These are phyloP conservation scores for Sphaerulina musiva DNA, from an alignment of 2,329 filamentous ascomycete genomes.

Conservation along the genomic window DNA sequence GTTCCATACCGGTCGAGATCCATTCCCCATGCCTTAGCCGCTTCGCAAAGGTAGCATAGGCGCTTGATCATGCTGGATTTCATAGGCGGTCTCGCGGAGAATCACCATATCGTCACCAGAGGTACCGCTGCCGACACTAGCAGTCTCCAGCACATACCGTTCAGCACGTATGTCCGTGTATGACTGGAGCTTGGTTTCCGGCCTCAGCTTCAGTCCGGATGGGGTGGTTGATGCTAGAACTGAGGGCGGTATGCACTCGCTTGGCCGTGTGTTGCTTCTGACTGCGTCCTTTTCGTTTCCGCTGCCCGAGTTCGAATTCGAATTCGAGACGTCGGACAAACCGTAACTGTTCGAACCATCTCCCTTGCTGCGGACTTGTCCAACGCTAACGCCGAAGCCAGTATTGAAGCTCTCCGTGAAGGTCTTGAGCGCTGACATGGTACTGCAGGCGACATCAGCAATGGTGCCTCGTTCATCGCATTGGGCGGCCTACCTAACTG, in stretches of 20 bases:
- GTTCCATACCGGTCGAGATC: no score
- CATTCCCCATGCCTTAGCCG: no score
- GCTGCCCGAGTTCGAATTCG: constrained; percentile 16
- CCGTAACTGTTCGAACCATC: constrained; percentile 25
- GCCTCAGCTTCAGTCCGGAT: constrained; percentile 17
- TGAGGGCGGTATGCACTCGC: neutral
- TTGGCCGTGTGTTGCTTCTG: neutral
- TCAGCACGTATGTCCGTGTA: constrained; percentile 17
- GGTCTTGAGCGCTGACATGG: constrained; percentile 38
- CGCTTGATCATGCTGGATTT: constrained; percentile 23
- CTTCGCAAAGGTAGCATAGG: constrained; percentile 17
- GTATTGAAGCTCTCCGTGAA: constrained; percentile 40
- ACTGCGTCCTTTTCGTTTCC: constrained; percentile 14
- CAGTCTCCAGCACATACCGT: constrained; percentile 1
- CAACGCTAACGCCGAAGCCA: constrained; percentile 34
- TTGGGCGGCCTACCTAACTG: constrained; percentile 17
- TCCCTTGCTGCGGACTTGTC: constrained; percentile 27
- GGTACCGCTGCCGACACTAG: constrained; percentile 17
- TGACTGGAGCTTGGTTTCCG: constrained; percentile 12
- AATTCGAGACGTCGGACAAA: constrained; percentile 23
- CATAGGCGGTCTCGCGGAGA: constrained; percentile 24
- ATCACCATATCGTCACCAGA: constrained; percentile 25
- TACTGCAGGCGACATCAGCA: constrained; percentile 26
- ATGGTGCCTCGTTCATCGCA: neutral
- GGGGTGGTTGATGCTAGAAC: neutral